Conservation (phyloP, 257 asterid genomes). For the Ilex aquifolium region DNA sequence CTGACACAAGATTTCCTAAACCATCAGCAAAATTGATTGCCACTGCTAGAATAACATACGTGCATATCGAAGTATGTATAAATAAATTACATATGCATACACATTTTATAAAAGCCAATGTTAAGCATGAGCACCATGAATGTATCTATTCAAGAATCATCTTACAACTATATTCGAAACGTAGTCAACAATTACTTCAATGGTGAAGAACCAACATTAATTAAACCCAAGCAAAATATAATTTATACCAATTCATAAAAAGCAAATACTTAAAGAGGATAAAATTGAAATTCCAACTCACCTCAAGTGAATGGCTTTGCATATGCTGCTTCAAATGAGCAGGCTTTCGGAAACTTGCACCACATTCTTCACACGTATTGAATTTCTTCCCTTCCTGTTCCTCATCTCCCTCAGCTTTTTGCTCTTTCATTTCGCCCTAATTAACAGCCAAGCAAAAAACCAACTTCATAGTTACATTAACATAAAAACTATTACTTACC, state of each 20-base stretch:
- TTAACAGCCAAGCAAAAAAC: not conserved
- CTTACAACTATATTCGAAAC: too few species aligned
- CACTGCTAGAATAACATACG: too few species aligned
- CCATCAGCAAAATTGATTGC: too few species aligned
- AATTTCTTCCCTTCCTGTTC: constrained; percentile 16
- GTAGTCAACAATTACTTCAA: too few species aligned
- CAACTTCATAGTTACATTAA: not conserved
- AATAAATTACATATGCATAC: too few species aligned
- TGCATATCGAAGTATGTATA: too few species aligned
- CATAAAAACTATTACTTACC: not conserved
- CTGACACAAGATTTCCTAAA: too few species aligned
- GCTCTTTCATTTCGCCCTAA: constrained; percentile 37
- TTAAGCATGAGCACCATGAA: too few species aligned
- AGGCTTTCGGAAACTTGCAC: constrained; percentile 62
- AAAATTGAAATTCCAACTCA: constrained; percentile 2
- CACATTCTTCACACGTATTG: constrained; percentile 65
- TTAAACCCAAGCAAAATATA: too few species aligned
- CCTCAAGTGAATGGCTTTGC: constrained; percentile 87
- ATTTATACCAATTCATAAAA: not conserved
- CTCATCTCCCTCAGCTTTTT: constrained; percentile 16
- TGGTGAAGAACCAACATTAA: too few species aligned
- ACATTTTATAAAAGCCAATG: too few species aligned
- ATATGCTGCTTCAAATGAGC: constrained; percentile 90
- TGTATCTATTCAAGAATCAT: too few species aligned
- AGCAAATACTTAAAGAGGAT: not conserved